Evolutionary conservation across 2,329 filamentous ascomycete genomes (phyloP), one percentile per base, ranked within the genome.

Genomic region (Xylariales sp.): DNA sequence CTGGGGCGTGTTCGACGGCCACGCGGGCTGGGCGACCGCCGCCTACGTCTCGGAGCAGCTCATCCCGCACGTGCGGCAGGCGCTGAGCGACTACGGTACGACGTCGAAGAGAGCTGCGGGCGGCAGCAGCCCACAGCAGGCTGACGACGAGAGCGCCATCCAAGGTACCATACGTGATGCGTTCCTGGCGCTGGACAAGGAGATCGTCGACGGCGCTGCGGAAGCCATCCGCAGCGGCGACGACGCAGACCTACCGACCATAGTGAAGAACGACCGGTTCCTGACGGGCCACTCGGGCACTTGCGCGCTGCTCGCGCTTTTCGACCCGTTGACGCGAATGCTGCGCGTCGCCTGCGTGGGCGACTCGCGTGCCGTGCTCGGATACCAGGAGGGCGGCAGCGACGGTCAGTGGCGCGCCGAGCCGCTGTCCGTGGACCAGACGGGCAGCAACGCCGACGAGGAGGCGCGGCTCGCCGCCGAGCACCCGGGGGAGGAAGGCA

Each of bases 341-440:
- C 59, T 87, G 0, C 73, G 76, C 17, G 78, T 83, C 3, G 83
- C 83, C 1, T 81, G 78, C 44, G 75, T 76, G 0, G 83, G 83
- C 1, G 82, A 87, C 58, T 85, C 78, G 1, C 70, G 81, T 24
- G 81, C 81, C 11, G 78, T 85, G 0, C 66, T 85, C 0, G n/a
- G n/a, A n/a, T n/a, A n/a, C n/a, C 82, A 80, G 2, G 53, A 53
- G 4, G 57, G 67, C 59, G 63, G 69, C 8, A 36, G 60, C 0
- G 52, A 64, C 7, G 60, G 64, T 0, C 62, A 58, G 16, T 85
- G 80, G 65, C 55, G 66, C 3, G 65, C 70, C 1, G 66, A 69
- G 5, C 63, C 74, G 1, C 66, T 87, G 10, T 83, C 79, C 10
- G 58, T 66, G 10, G 83, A 87, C 54, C 83, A 86, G 52, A 85